phyloP scores from a whole-genome alignment of 2,329 filamentous ascomycete genomes.

The Clonostachys byssicola region DNA sequence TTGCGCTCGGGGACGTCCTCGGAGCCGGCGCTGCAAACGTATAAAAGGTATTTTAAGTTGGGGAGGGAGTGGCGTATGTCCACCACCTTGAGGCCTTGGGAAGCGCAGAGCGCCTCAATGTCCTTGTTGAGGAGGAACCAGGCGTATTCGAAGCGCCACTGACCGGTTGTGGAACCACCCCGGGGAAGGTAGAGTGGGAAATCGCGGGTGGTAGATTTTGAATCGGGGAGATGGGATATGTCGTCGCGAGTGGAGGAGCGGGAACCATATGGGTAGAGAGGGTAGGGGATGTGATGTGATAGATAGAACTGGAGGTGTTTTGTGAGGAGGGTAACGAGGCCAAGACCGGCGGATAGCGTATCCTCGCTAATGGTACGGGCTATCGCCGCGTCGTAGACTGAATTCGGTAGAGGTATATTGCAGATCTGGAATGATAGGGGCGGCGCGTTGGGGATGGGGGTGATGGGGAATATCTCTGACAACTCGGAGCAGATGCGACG shows the following conservation, averaged over 20 bases:
- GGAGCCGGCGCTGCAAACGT: slow-evolving; percentile 78
- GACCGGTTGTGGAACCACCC: slow-evolving; percentile 59
- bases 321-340: slow-evolving; percentile 72
- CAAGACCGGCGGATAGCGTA: slow-evolving; percentile 73
- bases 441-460: slow-evolving; percentile 48
- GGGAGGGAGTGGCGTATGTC: slow-evolving; percentile 90
- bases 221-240: slow-evolving; percentile 52
- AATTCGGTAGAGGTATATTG: slow-evolving; percentile 74
- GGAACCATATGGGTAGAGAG: slow-evolving; percentile 68
- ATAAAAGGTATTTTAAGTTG: slow-evolving; percentile 89
- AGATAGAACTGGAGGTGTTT: slow-evolving; percentile 80
- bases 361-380: slow-evolving; percentile 56
- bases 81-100: slow-evolving; percentile 72
- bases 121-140: slow-evolving; percentile 97
- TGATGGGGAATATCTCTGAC: slow-evolving; percentile 74
- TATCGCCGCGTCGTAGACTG: slow-evolving; percentile 57
- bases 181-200: slow-evolving; percentile 75
- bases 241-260: slow-evolving; percentile 73
- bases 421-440: slow-evolving; percentile 83
- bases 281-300: slow-evolving; percentile 73
- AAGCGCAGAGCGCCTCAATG: slow-evolving; percentile 66
- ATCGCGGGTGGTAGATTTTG: slow-evolving; percentile 46
- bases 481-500: slow-evolving; percentile 86
- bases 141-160: slow-evolving; percentile 92
- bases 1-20: slow-evolving; percentile 59